Conservation (phyloP, 2,329 filamentous ascomycete genomes). For the Achaetomium macrosporum region DNA sequence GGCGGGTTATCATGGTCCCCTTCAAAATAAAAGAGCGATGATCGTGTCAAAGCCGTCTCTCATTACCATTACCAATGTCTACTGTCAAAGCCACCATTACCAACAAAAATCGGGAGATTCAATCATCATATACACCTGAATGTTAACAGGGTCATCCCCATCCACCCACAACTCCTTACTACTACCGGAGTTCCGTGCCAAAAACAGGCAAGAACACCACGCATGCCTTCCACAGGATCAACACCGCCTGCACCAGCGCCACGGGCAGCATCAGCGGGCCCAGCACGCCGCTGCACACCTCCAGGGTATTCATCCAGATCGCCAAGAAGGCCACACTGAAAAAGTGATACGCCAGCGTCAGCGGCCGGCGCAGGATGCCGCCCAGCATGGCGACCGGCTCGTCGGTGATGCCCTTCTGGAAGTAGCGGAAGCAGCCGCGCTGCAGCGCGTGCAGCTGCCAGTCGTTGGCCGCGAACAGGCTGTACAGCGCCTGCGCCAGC, state of each 20-base stretch:
- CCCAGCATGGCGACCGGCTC: constrained; percentile 77
- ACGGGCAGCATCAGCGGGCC: constrained; percentile 57
- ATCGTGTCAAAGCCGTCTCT: constrained; percentile 7
- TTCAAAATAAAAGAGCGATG: background rate
- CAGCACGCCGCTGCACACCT: constrained; percentile 38
- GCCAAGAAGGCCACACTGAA: constrained; percentile 86
- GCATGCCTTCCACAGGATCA: constrained; percentile 75
- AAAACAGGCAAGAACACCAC: constrained; percentile 80
- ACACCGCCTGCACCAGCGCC: constrained; percentile 56
- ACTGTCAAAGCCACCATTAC: background rate
- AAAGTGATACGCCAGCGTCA: constrained; percentile 84
- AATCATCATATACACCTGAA: background rate
- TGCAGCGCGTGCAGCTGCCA: constrained; percentile 72
- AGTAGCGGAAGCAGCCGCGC: constrained; percentile 44
- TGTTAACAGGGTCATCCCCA: background rate
- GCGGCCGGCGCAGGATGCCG: constrained; percentile 71
- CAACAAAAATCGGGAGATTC: background rate
- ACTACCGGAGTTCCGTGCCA: constrained; percentile 49
- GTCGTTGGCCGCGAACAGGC: constrained; percentile 82
- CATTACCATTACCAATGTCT: constrained; percentile 20
- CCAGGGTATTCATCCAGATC: constrained; percentile 59
- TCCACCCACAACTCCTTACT: background rate
- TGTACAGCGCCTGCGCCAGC: constrained; percentile 89
- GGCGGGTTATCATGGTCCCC: background rate
- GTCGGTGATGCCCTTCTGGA: constrained; percentile 41